A percentile compares a stretch with the other conserved stretches of the same genome.
These are phyloP conservation scores for Metschnikowia proteae DNA, from an alignment of 805 yeast genomes.

Conservation along the genomic window DNA sequence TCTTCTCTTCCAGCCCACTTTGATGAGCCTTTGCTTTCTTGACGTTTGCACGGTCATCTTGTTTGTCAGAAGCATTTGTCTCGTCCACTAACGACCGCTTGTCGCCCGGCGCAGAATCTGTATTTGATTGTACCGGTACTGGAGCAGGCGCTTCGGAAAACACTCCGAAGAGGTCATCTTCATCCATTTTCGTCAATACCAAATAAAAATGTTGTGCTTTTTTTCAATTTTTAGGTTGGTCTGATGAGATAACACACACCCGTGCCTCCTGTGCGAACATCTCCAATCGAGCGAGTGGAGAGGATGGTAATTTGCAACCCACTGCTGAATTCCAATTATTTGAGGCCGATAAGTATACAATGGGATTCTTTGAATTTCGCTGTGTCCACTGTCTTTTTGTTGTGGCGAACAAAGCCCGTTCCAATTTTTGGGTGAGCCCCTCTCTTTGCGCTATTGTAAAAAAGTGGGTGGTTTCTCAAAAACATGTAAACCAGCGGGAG, in stretches of 20 bases:
- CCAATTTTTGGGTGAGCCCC: not conserved
- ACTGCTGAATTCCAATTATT: no score
- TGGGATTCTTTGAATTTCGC: not conserved
- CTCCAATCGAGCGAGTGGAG: not conserved
- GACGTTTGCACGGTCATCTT: not conserved
- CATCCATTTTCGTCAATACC: slow-evolving; percentile 25
- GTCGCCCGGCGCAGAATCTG: not conserved
- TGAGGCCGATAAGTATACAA: not conserved
- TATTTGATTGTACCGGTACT: slow-evolving; percentile 21
- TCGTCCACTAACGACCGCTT: not conserved
- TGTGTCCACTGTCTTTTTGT: no score
- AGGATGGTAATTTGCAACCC: not conserved
- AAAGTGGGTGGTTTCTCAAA: not conserved
- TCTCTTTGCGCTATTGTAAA: not conserved
- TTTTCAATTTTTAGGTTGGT: not conserved
- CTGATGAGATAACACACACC: slow-evolving; percentile 12
- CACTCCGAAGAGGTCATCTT: slow-evolving; percentile 60
- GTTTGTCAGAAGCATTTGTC: not conserved
- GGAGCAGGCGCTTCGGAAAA: slow-evolving; percentile 52
- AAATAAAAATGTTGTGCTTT: not conserved
- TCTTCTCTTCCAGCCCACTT: not conserved
- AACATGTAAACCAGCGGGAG: no score
- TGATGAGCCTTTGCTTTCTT: slow-evolving; percentile 1
- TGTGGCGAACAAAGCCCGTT: not conserved
- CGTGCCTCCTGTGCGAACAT: slow-evolving; percentile 11